A percentile compares a stretch with the other conserved stretches of the same genome.
These are phyloP conservation scores for Phytophthora kernoviae DNA, from an alignment of 352 stramenopile genomes.

Conservation along the genomic window DNA sequence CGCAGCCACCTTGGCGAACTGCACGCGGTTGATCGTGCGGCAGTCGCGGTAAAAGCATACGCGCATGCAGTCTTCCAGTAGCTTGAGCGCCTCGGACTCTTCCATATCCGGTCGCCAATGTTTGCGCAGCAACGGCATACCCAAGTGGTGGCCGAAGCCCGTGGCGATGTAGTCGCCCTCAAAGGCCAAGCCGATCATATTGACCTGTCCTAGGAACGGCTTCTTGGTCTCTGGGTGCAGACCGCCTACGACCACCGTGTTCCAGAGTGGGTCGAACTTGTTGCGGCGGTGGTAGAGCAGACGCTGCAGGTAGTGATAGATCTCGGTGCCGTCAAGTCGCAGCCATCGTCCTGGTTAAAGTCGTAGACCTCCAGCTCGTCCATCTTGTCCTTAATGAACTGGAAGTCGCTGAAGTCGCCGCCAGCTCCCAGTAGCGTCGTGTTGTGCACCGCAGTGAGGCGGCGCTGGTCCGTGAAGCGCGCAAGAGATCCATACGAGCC, in stretches of 20 bases:
- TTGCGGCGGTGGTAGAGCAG: slow-evolving; percentile 99
- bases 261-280: slow-evolving; percentile 99
- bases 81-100: slow-evolving; percentile 92
- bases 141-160: slow-evolving; percentile 97
- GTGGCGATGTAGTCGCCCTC: slow-evolving; percentile 97
- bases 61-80: slow-evolving; percentile 98
- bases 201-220: slow-evolving; percentile 96
- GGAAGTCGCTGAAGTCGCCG: slow-evolving; percentile 98
- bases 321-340: slow-evolving; percentile 93
- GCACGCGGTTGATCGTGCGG: slow-evolving; percentile 97
- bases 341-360: slow-evolving; percentile 95
- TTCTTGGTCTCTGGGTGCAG: slow-evolving; percentile 88
- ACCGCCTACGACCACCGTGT: slow-evolving; percentile 97
- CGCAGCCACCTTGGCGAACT: slow-evolving; percentile 95
- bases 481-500: slow-evolving; percentile 97
- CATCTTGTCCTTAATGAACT: slow-evolving; percentile 95
- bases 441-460: slow-evolving; percentile 86
- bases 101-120: slow-evolving; percentile 93
- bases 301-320: slow-evolving; percentile 97
- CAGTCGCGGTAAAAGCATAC: slow-evolving; percentile 99
- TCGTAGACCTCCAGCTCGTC: slow-evolving; percentile 95
- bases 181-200: slow-evolving; percentile 97
- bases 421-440: slow-evolving; percentile 95
- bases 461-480: slow-evolving; percentile 95
- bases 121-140: slow-evolving; percentile 96